Base-by-base conservation (phyloP, 2,329 filamentous ascomycete species). In the Coleophoma cylindrospora region DNA sequence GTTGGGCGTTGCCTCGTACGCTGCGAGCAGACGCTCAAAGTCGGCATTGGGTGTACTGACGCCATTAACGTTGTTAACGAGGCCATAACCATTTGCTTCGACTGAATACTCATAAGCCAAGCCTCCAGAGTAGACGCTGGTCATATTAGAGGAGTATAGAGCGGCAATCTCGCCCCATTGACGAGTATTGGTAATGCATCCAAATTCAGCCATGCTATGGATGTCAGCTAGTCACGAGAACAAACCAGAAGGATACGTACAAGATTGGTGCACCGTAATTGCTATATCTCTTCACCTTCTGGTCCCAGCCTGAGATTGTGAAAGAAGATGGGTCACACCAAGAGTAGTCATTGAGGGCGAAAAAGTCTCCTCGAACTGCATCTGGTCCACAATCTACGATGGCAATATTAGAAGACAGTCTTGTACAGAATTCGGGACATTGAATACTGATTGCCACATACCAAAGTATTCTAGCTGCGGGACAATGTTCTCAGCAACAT, bases 31-130 rank as follows among this genome's bases (percentile, higher is more conserved):
- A 50, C 70, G 68, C 3, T 58, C 61, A 66, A 75, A 83, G 59
- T 81, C 77, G 32, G 57, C 45, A 34, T 66, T 64, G 33, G 71
- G 68, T 17, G 67, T 67, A 34, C 74, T 68, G 32, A 61, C 65
- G 51, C 68, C 70, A 10, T 44, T 32, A 19, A 64, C 60, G 1
- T 48, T 56, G 11, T 44, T 22, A 32, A 66, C 63, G 15, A 66
- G 53, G 56, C 91, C 92, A 69, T 84, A 97, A 41, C 84, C 77
- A 72, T 84, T 89, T 54, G 77, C 76, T 70, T 95, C 90, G 64
- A 87, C 73, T 10, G 87, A 85, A 76, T 96, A 99, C 72, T 97
- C 91, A 74, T 96, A 99, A 69, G 96, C 88, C 37, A 99, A 81
- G 68, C 94, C 94, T 63, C 94, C 94, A 36, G 91, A 96, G 80